These are phyloP conservation scores for Kodamaea neixiangensis DNA, from an alignment of 805 yeast genomes.

Conservation along the genomic window DNA sequence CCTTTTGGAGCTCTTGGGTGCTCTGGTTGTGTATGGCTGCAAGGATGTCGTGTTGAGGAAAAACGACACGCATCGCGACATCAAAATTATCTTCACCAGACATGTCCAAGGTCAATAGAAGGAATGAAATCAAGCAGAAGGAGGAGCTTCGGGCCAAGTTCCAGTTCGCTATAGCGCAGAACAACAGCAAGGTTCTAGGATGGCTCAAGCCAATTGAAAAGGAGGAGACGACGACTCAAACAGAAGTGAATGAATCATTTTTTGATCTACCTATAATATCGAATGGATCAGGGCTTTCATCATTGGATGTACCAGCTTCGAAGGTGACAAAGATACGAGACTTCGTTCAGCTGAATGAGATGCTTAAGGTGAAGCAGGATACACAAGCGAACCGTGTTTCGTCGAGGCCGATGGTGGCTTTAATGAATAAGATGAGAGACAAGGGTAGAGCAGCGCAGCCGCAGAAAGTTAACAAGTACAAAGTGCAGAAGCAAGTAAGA, in stretches of 20 bases:
- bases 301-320: slow-evolving; percentile 14
- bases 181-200: slow-evolving; percentile 34
- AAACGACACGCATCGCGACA: not conserved
- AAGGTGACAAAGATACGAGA: slow-evolving; percentile 26
- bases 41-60: not conserved
- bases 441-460: slow-evolving; percentile 17
- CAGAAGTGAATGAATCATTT: slow-evolving; percentile 19
- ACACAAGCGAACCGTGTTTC: slow-evolving; percentile 6
- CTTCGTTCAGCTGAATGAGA: slow-evolving; percentile 19
- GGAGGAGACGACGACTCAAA: slow-evolving; percentile 1
- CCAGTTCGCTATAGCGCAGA: slow-evolving; percentile 43
- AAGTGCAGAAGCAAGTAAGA: not conserved
- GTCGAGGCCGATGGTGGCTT: slow-evolving; percentile 39
- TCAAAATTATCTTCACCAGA: not conserved
- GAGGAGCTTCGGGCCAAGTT: slow-evolving; percentile 49
- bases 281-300: slow-evolving; percentile 31
- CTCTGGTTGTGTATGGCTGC: not conserved
- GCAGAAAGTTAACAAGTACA: slow-evolving; percentile 1
- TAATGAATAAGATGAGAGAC: slow-evolving; percentile 38
- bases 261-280: slow-evolving; percentile 37
- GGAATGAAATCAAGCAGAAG: slow-evolving; percentile 48
- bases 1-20: too few species aligned
- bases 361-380: slow-evolving; percentile 9
- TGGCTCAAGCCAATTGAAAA: slow-evolving; percentile 30
- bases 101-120: slow-evolving; percentile 15